Evolutionary conservation across 2,329 filamentous ascomycete genomes (phyloP).

Genomic region (Tolypocladium endophyticum): DNA sequence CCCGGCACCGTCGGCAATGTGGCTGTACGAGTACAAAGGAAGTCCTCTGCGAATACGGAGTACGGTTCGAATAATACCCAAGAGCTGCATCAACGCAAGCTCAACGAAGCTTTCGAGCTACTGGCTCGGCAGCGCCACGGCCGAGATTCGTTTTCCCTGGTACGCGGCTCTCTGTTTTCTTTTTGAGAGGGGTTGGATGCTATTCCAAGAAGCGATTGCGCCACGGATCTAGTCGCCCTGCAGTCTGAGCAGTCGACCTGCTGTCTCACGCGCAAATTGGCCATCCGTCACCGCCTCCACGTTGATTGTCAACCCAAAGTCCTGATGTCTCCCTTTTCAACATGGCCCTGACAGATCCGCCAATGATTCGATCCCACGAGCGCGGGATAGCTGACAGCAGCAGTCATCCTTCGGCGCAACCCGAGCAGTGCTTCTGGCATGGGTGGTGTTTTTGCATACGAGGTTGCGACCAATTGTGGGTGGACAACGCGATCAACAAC

Average conservation of each 20-base stretch:
- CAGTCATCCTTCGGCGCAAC: background rate
- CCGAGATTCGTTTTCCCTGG: background rate
- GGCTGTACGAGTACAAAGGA: background rate
- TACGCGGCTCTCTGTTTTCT: background rate
- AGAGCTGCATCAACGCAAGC: background rate
- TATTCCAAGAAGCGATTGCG: background rate
- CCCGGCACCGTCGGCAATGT: background rate
- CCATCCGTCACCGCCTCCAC: background rate
- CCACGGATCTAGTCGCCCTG: background rate
- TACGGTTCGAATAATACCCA: background rate
- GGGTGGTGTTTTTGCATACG: background rate
- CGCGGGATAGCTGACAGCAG: background rate
- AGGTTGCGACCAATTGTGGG: background rate
- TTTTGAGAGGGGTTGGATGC: background rate
- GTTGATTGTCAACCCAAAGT: background rate
- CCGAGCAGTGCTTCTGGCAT: background rate
- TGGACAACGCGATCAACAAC: background rate
- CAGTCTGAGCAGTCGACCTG: background rate
- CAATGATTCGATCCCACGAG: background rate
- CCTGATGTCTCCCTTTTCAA: background rate
- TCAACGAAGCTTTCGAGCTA: too few species aligned
- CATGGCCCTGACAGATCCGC: background rate
- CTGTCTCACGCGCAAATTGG: slow-evolving; percentile 2
- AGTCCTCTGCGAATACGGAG: background rate
- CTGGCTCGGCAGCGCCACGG: background rate